phyloP scores from a whole-genome alignment of 441 rosid species.

The Breynia disticha region DNA sequence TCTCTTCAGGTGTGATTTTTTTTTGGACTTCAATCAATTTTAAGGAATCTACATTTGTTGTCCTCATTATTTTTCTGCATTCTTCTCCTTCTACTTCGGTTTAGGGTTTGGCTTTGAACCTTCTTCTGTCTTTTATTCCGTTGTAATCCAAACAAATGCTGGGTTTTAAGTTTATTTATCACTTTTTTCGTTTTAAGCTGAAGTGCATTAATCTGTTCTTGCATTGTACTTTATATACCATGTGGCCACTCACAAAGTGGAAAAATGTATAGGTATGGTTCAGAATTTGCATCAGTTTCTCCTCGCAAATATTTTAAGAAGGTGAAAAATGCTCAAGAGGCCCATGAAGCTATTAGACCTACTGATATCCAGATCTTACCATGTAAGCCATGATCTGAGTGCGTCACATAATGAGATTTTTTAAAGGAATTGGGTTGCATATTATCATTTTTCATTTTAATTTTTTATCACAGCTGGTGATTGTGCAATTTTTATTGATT shows the following conservation, averaged over 20 bases:
- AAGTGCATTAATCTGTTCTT: too few species aligned
- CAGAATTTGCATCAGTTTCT: constrained; percentile 42
- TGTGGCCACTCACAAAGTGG: constrained; percentile 6
- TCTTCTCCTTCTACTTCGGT: too few species aligned
- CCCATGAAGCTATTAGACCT: constrained; percentile 99
- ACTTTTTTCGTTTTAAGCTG: too few species aligned
- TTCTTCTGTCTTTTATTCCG: too few species aligned
- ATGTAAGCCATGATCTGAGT: constrained; percentile 31
- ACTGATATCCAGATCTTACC: constrained; percentile 73
- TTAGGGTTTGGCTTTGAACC: too few species aligned
- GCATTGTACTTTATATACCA: too few species aligned
- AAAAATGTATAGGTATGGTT: constrained; percentile 54
- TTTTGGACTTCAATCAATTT: too few species aligned
- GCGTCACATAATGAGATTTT: constrained; percentile 1
- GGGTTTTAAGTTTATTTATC: too few species aligned
- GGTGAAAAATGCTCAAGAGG: constrained; percentile 98
- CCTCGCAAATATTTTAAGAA: constrained; percentile 81
- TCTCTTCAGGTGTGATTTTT: too few species aligned
- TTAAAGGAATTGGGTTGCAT: constrained; percentile 13
- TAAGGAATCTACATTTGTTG: too few species aligned
- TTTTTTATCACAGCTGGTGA: constrained; percentile 12
- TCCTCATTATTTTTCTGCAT: too few species aligned
- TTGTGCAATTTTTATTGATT: constrained; percentile 16
- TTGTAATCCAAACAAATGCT: too few species aligned
- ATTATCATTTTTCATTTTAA: constrained; percentile 4